A percentile compares a stretch with the other conserved stretches of the same genome.
Evolutionary conservation across 371 early-diverging fungal species (phyloP).

Genomic region (Mucor saturninus): DNA sequence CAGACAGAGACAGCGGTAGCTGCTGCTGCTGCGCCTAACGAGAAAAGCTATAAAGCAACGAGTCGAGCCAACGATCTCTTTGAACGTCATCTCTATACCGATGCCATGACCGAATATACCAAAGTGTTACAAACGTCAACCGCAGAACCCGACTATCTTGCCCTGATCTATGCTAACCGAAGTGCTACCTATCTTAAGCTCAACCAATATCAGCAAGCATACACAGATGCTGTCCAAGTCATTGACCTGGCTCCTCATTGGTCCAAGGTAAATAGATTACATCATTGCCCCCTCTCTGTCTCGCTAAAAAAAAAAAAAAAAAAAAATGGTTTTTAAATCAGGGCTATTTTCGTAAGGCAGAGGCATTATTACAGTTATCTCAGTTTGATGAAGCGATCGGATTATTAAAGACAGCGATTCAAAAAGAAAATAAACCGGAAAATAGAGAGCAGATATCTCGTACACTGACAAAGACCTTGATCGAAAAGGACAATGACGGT

Average conservation of each 20-base stretch:
- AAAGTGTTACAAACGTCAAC: slow-evolving; percentile 56
- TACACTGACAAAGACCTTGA: slow-evolving; percentile 56
- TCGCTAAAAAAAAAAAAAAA: neutral
- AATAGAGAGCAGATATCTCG: slow-evolving; percentile 56
- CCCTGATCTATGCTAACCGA: slow-evolving; percentile 73
- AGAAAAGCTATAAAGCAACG: slow-evolving; percentile 44
- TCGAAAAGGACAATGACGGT: slow-evolving; percentile 61
- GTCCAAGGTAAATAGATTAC: slow-evolving; percentile 64
- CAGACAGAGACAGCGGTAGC: neutral
- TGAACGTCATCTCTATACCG: slow-evolving; percentile 54
- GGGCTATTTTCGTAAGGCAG: slow-evolving; percentile 78
- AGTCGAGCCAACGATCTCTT: slow-evolving; percentile 65
- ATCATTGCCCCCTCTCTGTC: neutral
- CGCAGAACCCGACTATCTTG: slow-evolving; percentile 38
- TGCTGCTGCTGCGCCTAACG: slow-evolving; percentile 41
- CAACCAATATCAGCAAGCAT: slow-evolving; percentile 60
- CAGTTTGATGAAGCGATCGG: slow-evolving; percentile 66
- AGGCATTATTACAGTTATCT: slow-evolving; percentile 62
- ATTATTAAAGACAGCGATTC: slow-evolving; percentile 58
- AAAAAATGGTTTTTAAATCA: slow-evolving; percentile 16
- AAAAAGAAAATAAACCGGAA: slow-evolving; percentile 53
- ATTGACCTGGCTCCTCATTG: slow-evolving; percentile 68
- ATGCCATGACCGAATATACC: slow-evolving; percentile 68
- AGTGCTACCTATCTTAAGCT: slow-evolving; percentile 60
- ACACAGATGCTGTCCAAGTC: slow-evolving; percentile 65